Evolutionary conservation across 805 yeast species (phyloP).

Genomic region (Zygosaccharomyces bisporus): DNA sequence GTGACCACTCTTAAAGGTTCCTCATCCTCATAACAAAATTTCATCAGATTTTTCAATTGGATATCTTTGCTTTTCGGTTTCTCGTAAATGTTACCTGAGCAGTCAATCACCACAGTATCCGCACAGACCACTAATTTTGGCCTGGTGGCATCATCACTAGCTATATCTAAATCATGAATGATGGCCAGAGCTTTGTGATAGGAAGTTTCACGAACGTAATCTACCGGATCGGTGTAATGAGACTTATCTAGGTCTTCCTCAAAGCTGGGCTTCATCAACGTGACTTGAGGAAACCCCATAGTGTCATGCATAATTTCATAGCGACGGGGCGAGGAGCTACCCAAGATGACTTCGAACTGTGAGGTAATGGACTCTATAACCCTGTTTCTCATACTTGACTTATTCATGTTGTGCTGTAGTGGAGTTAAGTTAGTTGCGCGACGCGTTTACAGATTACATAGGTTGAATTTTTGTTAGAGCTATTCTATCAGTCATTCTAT

Average conservation of each 20-base stretch:
- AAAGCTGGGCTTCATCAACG: constrained; percentile 60
- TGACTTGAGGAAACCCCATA: constrained; percentile 46
- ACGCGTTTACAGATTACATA: constrained; percentile 21
- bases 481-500: constrained; percentile 31
- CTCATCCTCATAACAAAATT: constrained; percentile 43
- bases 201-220: constrained; percentile 71
- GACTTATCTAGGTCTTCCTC: constrained; percentile 70
- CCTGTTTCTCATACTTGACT: background rate
- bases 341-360: constrained; percentile 50
- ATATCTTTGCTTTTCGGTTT: constrained; percentile 63
- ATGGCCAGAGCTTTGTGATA: constrained; percentile 63
- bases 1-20: constrained; percentile 50
- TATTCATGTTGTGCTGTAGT: background rate
- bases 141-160: constrained; percentile 4
- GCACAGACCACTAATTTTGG: constrained; percentile 52
- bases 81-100: constrained; percentile 62
- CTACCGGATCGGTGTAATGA: constrained; percentile 19
- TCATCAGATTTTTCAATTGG: constrained; percentile 48
- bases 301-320: constrained; percentile 58
- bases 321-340: constrained; percentile 83
- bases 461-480: constrained; percentile 26
- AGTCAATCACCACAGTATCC: constrained; percentile 68
- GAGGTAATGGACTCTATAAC: constrained; percentile 10
- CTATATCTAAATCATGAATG: constrained; percentile 39
- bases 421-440: constrained; percentile 2